Evolutionary conservation across 371 early-diverging fungal species (phyloP).

Genomic region (Rhizomucor miehei): DNA sequence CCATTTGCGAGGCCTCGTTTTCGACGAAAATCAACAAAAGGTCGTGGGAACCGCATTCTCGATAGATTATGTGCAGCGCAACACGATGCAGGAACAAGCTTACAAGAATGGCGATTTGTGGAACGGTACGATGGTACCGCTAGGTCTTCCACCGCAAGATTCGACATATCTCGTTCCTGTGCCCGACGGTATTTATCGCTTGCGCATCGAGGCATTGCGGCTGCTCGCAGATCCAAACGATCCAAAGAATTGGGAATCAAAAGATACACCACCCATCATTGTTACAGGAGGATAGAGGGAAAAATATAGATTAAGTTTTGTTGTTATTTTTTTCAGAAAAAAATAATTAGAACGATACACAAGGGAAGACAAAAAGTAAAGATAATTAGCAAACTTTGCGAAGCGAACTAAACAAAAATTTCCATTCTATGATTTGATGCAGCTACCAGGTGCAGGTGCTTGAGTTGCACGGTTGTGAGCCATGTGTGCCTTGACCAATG

Average conservation of each 20-base stretch:
- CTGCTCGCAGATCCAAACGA: slow-evolving; percentile 12
- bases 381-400: too few relatives aligned
- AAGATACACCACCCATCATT: slow-evolving; percentile 7
- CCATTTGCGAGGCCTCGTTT: slow-evolving; percentile 4
- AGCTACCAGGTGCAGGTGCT: slow-evolving; percentile 11
- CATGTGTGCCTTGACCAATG: slow-evolving; percentile 85
- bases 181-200: slow-evolving; percentile 5
- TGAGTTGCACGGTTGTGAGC: slow-evolving; percentile 69
- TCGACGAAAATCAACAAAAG: not conserved
- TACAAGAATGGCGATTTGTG: slow-evolving; percentile 6
- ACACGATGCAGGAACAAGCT: slow-evolving; percentile 2
- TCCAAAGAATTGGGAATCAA: slow-evolving; percentile 17
- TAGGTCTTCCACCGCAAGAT: not conserved
- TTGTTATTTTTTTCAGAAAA: too few relatives aligned
- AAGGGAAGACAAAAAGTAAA: too few relatives aligned
- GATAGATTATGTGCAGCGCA: slow-evolving; percentile 7
- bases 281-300: not conserved
- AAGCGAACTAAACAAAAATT: not conserved
- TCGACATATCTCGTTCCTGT: not conserved
- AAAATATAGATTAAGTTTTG: too few relatives aligned
- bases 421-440: slow-evolving; percentile 21
- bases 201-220: slow-evolving; percentile 16
- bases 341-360: too few relatives aligned
- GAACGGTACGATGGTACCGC: slow-evolving; percentile 16
- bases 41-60: slow-evolving; percentile 3